Conservation (phyloP, 108 stramenopile species). For the Conticribra weissflogii region DNA sequence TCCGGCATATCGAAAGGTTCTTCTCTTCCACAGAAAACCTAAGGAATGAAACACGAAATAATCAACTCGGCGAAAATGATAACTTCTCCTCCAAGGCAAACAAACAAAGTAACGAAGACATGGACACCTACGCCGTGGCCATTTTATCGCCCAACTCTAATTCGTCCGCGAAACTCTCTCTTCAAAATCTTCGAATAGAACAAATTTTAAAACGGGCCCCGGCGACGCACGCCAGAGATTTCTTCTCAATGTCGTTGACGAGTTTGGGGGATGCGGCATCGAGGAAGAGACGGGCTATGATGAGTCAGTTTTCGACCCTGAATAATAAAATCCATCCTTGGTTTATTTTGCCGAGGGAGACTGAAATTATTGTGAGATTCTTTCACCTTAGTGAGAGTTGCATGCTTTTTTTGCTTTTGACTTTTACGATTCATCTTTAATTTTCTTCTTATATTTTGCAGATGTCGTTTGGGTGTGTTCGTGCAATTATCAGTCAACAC, state of each 20-base stretch:
- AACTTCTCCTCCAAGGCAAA: too few relatives aligned
- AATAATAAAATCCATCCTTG: constrained; percentile 51
- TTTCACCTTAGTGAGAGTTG: background rate
- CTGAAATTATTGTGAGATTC: constrained; percentile 62
- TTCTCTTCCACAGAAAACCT: too few relatives aligned
- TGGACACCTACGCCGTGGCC: constrained; percentile 43
- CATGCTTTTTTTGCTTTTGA: background rate
- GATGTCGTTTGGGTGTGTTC: constrained; percentile 69
- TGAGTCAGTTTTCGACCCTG: constrained; percentile 35
- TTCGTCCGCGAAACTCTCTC: constrained; percentile 17
- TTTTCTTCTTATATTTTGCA: constrained; percentile 2
- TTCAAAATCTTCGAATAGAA: constrained; percentile 27
- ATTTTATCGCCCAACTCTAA: constrained; percentile 8
- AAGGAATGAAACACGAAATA: too few relatives aligned
- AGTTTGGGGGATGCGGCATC: constrained; percentile 47
- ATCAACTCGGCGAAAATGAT: too few relatives aligned
- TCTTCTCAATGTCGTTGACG: constrained; percentile 73
- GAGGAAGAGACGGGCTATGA: constrained; percentile 28
- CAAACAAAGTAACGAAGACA: constrained; percentile 15
- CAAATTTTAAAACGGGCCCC: constrained; percentile 65
- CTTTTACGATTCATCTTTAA: constrained; percentile 2
- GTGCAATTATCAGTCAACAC: constrained; percentile 69
- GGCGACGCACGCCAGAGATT: constrained; percentile 74
- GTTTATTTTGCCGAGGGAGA: constrained; percentile 76
- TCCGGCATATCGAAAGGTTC: too few relatives aligned